Evolutionary conservation across 495 filamentous ascomycete species (phyloP).

Genomic region (Talaromyces stipitatus): DNA sequence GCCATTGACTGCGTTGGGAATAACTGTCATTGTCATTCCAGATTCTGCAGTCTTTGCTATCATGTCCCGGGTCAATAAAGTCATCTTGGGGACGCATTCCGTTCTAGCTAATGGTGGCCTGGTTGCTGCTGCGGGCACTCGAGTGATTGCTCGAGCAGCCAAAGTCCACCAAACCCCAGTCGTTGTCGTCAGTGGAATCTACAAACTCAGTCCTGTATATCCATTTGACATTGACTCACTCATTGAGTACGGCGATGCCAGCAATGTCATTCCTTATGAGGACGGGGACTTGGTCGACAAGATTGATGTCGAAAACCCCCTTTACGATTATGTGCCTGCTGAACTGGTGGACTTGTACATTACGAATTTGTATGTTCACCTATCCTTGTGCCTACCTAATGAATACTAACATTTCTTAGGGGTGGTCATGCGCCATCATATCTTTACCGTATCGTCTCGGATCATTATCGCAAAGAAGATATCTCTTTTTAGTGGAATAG

Average conservation of each 20-base stretch:
- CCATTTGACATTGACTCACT: conserved; percentile 69
- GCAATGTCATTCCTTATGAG: conserved; percentile 62
- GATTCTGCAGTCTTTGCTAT: conserved; percentile 82
- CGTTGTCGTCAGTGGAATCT: conserved; percentile 76
- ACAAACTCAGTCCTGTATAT: conserved; percentile 84
- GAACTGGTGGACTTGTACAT: conserved; percentile 83
- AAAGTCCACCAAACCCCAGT: conserved; percentile 72
- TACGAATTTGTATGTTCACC: conserved; percentile 72
- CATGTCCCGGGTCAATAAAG: conserved; percentile 91
- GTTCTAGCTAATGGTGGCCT: conserved; percentile 82
- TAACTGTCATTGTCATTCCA: conserved; percentile 73
- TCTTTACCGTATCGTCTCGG: conserved; percentile 70
- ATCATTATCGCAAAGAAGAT: conserved; percentile 82
- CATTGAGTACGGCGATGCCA: conserved; percentile 75
- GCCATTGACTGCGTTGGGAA: conserved; percentile 64
- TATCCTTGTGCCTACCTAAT: background rate
- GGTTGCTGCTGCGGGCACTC: conserved; percentile 70
- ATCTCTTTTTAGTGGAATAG: conserved; percentile 46
- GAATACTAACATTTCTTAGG: conserved; percentile 33
- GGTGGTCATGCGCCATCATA: conserved; percentile 76
- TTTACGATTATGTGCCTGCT: conserved; percentile 75
- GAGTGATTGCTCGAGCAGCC: conserved; percentile 73
- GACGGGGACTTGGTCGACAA: conserved; percentile 68
- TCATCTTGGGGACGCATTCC: conserved; percentile 77
- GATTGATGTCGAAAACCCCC: conserved; percentile 70